Evolutionary conservation across 148 eudicot species (phyloP), one percentile per base, ranked within the genome.

Genomic region (Limonium bicolor): DNA sequence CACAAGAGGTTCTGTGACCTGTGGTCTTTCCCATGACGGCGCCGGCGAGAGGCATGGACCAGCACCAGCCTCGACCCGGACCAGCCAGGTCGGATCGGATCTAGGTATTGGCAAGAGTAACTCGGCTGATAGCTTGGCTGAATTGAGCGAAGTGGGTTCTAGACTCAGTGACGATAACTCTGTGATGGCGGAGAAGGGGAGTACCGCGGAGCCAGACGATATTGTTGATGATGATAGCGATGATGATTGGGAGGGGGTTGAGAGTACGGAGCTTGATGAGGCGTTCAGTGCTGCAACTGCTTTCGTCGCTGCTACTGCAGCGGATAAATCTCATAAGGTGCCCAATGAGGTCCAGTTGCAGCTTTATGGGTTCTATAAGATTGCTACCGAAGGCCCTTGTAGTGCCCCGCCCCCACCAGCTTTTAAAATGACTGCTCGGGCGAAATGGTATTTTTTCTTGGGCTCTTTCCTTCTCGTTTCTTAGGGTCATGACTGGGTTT

Each of bases 401-500:
- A 73, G 59, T 9, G 44, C 70, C 1, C 80, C 99, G 0, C 67
- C 79, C 35, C 99, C 99, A 0, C 79, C 99, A 0, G 82, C 87
- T 0, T 61, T 84, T 27, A 90, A 78, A 58, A 68, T 81, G 82
- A 90, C 93, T 3, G 93, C 99, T 54, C 69, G 99, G 12, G 93
- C 99, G 4, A 90, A 90, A 58, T 90, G 99, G 99, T 90, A 78
- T n/a, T n/a, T n/a, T n/a, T n/a, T n/a, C n/a, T n/a, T n/a, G n/a
- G n/a, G n/a, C n/a, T n/a, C n/a, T n/a, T n/a, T n/a, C n/a, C n/a
- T n/a, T n/a, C n/a, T n/a, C n/a, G n/a, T n/a, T n/a, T n/a, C n/a
- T n/a, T n/a, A n/a, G n/a, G n/a, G n/a, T n/a, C n/a, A n/a, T n/a
- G n/a, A n/a, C n/a, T n/a, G n/a, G n/a, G n/a, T n/a, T n/a, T n/a